phyloP scores from a whole-genome alignment of 1,139 yeast genomes.

The Saccharomycopsis hybrid region DNA sequence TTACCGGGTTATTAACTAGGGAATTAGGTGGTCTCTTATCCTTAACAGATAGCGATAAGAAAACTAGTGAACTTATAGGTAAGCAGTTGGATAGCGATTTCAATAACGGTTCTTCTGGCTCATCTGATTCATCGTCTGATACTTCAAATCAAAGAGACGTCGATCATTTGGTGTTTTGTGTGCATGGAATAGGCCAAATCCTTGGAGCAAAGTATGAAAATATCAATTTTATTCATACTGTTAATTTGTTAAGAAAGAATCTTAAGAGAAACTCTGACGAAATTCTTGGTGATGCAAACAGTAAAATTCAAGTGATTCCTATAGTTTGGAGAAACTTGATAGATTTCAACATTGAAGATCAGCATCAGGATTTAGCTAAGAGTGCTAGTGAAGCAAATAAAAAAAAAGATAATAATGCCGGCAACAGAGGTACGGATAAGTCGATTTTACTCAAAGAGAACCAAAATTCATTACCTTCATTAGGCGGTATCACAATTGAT shows the following conservation, averaged over 20 bases:
- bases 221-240: slow-evolving; percentile 81
- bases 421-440: too few relatives aligned
- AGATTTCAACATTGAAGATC: slow-evolving; percentile 46
- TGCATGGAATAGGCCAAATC: slow-evolving; percentile 93
- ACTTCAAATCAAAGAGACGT: slow-evolving; percentile 28
- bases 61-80: slow-evolving; percentile 27
- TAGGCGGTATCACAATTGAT: slow-evolving; percentile 71
- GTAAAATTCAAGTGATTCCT: slow-evolving; percentile 69
- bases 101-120: too few relatives aligned
- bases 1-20: background rate
- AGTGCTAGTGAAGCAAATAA: slow-evolving; percentile 25
- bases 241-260: slow-evolving; percentile 61
- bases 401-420: slow-evolving; percentile 28
- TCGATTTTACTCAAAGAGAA: background rate
- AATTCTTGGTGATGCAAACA: slow-evolving; percentile 35
- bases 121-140: background rate
- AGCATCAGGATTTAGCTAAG: slow-evolving; percentile 28
- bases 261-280: slow-evolving; percentile 35
- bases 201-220: slow-evolving; percentile 74
- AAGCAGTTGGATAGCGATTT: slow-evolving; percentile 25
- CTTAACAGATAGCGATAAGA: slow-evolving; percentile 39
- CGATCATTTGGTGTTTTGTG: slow-evolving; percentile 75
- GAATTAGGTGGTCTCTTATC: slow-evolving; percentile 1
- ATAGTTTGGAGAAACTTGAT: slow-evolving; percentile 72
- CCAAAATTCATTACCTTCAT: slow-evolving; percentile 50